phyloP scores from a whole-genome alignment of 164 flowering plant species.

The Magnolia sinica region DNA sequence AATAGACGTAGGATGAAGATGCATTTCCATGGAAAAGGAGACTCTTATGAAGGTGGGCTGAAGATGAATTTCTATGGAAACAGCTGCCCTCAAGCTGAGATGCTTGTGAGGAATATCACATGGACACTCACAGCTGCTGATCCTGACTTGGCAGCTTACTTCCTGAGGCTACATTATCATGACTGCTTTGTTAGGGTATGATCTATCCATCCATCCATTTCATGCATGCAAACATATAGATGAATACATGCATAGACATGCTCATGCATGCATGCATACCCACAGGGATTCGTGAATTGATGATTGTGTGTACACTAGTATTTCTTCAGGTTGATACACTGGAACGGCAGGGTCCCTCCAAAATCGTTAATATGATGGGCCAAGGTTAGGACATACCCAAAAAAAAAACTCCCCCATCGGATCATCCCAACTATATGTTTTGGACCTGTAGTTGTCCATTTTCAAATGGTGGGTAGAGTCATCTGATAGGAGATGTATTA shows the following conservation, averaged over 20 bases:
- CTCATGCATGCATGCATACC: not conserved
- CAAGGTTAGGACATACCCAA: no score
- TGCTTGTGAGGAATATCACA: slow-evolving; percentile 19
- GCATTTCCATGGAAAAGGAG: slow-evolving; percentile 27
- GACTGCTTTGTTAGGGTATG: slow-evolving; percentile 33
- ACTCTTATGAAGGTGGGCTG: slow-evolving; percentile 9
- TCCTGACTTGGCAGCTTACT: slow-evolving; percentile 19
- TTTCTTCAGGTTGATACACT: no score
- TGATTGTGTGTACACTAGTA: no score
- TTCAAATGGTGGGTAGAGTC: no score
- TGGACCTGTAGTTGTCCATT: no score
- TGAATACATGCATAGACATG: not conserved
- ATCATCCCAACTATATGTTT: no score
- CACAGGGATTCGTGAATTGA: not conserved
- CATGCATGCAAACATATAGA: no score
- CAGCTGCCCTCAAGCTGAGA: slow-evolving; percentile 27
- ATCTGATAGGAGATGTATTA: no score
- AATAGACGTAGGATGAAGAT: slow-evolving; percentile 10
- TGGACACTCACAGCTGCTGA: slow-evolving; percentile 11
- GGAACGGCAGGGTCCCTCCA: no score
- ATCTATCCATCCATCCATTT: not conserved
- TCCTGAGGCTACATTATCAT: slow-evolving; percentile 25
- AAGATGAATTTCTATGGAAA: slow-evolving; percentile 8
- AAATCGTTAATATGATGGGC: no score
- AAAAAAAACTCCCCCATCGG: no score